Evolutionary conservation across 768 basidiomycete genomes (phyloP), one percentile per base, ranked within the genome.

Genomic region (Myochromella boudieri): DNA sequence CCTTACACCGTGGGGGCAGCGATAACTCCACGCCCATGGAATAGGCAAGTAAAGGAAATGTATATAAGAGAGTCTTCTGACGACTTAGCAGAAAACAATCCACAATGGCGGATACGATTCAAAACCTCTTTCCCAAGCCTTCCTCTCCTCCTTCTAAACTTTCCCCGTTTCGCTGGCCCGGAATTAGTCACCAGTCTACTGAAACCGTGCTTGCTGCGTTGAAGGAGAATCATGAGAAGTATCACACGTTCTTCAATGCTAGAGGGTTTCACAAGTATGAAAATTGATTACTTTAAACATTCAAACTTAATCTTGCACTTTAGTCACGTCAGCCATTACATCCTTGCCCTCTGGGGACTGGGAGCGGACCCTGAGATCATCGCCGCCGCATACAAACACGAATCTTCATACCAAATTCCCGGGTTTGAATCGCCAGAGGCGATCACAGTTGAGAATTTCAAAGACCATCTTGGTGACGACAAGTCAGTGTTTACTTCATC

Each of bases 401-500:
- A 70, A 36, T 43, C 48, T 27, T 53, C 63, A 25, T 63, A 66
- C 40, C 70, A 71, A 52, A 51, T 59, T 2, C 60, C 60, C 6
- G 62, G 61, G 2, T 69, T 67, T 42, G 44, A 62, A 38, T 74
- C 80, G 2, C 77, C 79, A 0, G 64, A 60, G 12, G 42, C 56
- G 0, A 73, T 84, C 41, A 74, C 66, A 3, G 59, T 58, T 8
- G 54, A 68, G 18, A 85, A 78, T 48, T 72, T 81, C 50, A 61
- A 62, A 40, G 69, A 76, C 4, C 77, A 84, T 53, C 67, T 86
- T 9, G 83, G 77, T 1, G 74, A 84, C 37, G 71, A 70, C 31
- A 62, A 65, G 80, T 83, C 53, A 24, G 75, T 60, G 12, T 17
- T 3, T 37, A 12, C 17, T 18, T 41, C 18, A 38, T 9, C 44